Evolutionary conservation across 768 basidiomycete genomes (phyloP).

Genomic region (Leucocoprinus leucothites): DNA sequence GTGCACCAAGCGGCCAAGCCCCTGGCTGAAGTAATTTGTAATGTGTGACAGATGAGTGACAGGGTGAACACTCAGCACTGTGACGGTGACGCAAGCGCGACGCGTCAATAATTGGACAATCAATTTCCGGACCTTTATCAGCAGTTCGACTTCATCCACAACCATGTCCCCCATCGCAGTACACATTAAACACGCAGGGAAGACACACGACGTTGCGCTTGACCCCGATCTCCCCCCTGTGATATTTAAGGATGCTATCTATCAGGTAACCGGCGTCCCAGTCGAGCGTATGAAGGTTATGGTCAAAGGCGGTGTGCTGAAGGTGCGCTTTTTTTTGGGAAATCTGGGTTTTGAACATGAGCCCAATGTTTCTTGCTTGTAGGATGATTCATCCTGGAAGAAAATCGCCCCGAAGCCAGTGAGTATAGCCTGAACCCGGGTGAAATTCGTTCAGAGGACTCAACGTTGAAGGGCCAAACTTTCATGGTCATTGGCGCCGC

Average conservation of each 20-base stretch:
- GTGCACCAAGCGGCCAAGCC: too few species aligned
- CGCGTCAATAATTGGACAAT: conserved; percentile 14
- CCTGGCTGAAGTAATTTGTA: background rate
- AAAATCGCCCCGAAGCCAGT: conserved; percentile 84
- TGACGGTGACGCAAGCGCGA: conserved; percentile 18
- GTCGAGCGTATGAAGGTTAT: conserved; percentile 95
- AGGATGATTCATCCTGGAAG: conserved; percentile 88
- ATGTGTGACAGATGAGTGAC: too few species aligned
- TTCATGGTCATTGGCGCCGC: conserved; percentile 95
- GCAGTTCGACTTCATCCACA: conserved; percentile 7
- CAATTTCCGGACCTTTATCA: background rate
- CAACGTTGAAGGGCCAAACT: conserved; percentile 63
- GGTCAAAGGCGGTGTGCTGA: conserved; percentile 89
- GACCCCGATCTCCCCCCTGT: conserved; percentile 67
- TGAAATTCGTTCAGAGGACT: background rate
- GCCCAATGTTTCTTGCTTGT: background rate
- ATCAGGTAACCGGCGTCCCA: conserved; percentile 81
- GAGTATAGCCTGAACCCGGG: conserved; percentile 22
- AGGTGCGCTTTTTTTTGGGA: conserved; percentile 46
- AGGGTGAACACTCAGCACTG: too few species aligned
- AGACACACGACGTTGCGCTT: conserved; percentile 66
- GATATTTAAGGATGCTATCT: conserved; percentile 82
- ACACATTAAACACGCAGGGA: conserved; percentile 88
- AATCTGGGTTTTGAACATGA: background rate
- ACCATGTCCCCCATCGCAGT: conserved; percentile 71